Percentiles rank a stretch among this genome's conserved stretches.
phyloP scores from a whole-genome alignment of 192 early-diverging fungal species.

The Podila verticillata region DNA sequence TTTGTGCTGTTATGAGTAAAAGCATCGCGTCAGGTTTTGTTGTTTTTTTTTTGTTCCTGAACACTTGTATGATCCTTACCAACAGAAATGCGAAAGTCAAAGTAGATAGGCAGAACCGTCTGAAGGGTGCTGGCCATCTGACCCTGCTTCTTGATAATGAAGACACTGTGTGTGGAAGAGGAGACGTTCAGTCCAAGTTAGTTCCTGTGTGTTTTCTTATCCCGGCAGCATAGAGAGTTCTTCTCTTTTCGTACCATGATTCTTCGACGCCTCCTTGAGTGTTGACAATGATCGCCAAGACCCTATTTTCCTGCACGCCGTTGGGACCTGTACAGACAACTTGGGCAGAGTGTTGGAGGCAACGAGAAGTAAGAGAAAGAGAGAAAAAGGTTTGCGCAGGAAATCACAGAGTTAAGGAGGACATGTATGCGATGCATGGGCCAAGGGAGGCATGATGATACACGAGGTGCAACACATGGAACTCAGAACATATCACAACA shows the following conservation, averaged over 20 bases:
- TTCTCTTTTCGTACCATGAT: conserved; percentile 22
- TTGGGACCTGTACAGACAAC: conserved; percentile 19
- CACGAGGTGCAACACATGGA: not conserved
- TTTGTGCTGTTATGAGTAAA: conserved; percentile 18
- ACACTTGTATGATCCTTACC: conserved; percentile 6
- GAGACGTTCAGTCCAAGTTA: not conserved
- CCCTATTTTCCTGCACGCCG: conserved; percentile 25
- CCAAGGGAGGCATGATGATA: not conserved
- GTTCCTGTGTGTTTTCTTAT: not conserved
- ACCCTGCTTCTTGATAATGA: conserved; percentile 36
- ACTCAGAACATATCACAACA: not conserved
- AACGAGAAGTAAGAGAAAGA: not conserved
- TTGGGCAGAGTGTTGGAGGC: conserved; percentile 34
- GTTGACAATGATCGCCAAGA: conserved; percentile 43
- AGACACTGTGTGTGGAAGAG: conserved; percentile 12
- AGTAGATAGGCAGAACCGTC: conserved; percentile 37
- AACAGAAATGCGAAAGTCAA: conserved; percentile 47
- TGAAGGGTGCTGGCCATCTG: conserved; percentile 28
- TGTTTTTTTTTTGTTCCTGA: not conserved
- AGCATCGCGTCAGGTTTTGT: not conserved
- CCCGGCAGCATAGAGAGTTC: not conserved
- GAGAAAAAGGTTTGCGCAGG: not conserved
- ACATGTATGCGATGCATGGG: not conserved
- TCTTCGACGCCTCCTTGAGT: conserved; percentile 47
- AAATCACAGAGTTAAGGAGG: conserved; percentile 33